Evolutionary conservation across 305 asterid genomes (phyloP).

Genomic region (Vinca major): DNA sequence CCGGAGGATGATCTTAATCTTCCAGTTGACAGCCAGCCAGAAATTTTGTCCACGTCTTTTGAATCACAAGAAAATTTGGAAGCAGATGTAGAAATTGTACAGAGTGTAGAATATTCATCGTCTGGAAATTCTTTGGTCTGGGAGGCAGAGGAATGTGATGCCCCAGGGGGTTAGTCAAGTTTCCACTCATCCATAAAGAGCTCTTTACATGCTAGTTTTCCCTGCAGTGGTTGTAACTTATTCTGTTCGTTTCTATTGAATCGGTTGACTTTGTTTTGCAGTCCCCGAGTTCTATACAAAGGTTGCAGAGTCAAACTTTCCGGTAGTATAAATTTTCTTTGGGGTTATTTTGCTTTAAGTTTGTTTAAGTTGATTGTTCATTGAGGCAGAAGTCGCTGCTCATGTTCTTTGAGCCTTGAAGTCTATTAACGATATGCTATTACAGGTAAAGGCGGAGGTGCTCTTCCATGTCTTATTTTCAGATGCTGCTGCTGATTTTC

Average conservation of each 20-base stretch:
- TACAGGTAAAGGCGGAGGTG: slow-evolving; percentile 68
- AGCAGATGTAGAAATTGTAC: slow-evolving; percentile 34
- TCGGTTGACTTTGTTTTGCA: slow-evolving; percentile 33
- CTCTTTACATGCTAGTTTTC: not conserved
- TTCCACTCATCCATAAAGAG: not conserved
- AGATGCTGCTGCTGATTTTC: slow-evolving; percentile 54
- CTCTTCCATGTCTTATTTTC: slow-evolving; percentile 71
- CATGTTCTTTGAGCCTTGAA: slow-evolving; percentile 4
- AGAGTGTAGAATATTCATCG: slow-evolving; percentile 38
- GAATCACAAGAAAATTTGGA: slow-evolving; percentile 36
- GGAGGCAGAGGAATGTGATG: slow-evolving; percentile 57
- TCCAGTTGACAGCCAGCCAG: slow-evolving; percentile 35
- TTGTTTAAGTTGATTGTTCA: not conserved
- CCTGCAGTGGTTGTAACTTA: not conserved
- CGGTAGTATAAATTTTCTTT: slow-evolving; percentile 37
- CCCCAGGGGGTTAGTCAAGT: slow-evolving; percentile 65
- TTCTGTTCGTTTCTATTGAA: not conserved
- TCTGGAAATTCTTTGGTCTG: slow-evolving; percentile 36
- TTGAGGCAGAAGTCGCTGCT: not conserved
- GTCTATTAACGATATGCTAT: slow-evolving; percentile 8
- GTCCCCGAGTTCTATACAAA: slow-evolving; percentile 67
- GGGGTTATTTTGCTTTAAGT: slow-evolving; percentile 1
- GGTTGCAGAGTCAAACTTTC: slow-evolving; percentile 81
- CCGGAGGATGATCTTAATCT: slow-evolving; percentile 41
- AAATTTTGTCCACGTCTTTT: slow-evolving; percentile 31